These are phyloP conservation scores for Mytilinidion resinicola DNA, from an alignment of 495 filamentous ascomycete genomes.

Conservation along the genomic window DNA sequence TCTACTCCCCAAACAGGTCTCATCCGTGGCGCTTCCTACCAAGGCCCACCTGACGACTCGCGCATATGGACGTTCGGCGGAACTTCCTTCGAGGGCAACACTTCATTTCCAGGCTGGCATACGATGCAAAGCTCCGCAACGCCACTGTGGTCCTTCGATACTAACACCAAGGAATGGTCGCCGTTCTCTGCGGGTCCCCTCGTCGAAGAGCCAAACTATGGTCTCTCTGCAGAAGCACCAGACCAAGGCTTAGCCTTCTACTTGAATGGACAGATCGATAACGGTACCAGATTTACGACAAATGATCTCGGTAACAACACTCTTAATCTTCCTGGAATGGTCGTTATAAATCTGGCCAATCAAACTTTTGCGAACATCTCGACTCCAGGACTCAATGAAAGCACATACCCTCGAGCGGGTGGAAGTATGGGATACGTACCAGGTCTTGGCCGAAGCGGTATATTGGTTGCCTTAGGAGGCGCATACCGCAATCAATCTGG, in stretches of 20 bases:
- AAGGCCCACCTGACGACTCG: conserved; percentile 26
- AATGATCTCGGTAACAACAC: conserved; percentile 14
- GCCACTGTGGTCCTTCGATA: conserved; percentile 27
- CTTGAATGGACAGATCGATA: conserved; percentile 41
- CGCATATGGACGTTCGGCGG: conserved; percentile 20
- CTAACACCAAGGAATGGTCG: conserved; percentile 36
- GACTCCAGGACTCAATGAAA: conserved; percentile 4
- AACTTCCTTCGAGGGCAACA: conserved; percentile 15
- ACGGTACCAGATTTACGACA: conserved; percentile 29
- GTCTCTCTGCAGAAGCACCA: conserved; percentile 36
- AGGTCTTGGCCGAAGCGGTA: conserved; percentile 12
- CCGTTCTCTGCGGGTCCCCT: conserved; percentile 33
- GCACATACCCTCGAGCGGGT: conserved; percentile 12
- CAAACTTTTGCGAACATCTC: conserved; percentile 28
- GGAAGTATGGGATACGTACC: conserved; percentile 19
- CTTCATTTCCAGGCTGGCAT: conserved; percentile 6
- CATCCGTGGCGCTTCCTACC: conserved; percentile 38
- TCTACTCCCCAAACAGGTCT: conserved; percentile 29
- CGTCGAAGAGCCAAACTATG: conserved; percentile 34
- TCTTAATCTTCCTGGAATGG: conserved; percentile 32
- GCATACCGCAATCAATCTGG: conserved; percentile 5
- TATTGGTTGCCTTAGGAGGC: conserved; percentile 23
- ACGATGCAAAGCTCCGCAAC: conserved; percentile 5
- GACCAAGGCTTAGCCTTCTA: conserved; percentile 39
- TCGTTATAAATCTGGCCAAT: conserved; percentile 34